Conservation (phyloP, 495 filamentous ascomycete species). For the Astrothelium macrocarpum region DNA sequence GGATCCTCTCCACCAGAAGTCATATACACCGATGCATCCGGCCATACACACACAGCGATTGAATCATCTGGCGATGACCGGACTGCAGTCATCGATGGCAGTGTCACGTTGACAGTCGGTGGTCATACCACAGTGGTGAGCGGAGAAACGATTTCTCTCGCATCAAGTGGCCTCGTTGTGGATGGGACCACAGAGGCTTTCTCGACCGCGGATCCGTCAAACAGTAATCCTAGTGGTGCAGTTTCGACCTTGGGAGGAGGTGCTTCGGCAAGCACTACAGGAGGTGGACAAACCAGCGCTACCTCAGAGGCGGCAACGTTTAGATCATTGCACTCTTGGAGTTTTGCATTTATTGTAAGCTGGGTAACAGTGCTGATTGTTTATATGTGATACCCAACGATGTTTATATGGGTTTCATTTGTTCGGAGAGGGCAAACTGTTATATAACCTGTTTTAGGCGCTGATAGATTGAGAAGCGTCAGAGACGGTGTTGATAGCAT, state of each 20-base stretch:
- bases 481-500: not conserved
- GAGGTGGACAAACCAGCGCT: not conserved
- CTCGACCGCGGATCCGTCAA: not conserved
- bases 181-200: not conserved
- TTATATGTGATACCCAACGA: not conserved
- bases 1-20: not conserved
- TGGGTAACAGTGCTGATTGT: not conserved
- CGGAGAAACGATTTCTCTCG: not conserved
- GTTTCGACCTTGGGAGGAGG: not conserved
- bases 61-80: not conserved
- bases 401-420: not conserved
- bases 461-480: not conserved
- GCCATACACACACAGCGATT: not conserved
- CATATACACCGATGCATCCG: not conserved
- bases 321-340: not conserved
- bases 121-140: not conserved
- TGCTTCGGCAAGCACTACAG: not conserved
- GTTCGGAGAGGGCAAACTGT: not conserved
- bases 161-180: not conserved
- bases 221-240: not conserved
- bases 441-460: not conserved
- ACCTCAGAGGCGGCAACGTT: not conserved
- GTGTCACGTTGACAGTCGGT: not conserved
- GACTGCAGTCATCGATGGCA: slow-evolving; percentile 1
- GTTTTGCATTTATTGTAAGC: not conserved